Evolutionary conservation across 2,329 filamentous ascomycete genomes (phyloP), one percentile per base, ranked within the genome.

Genomic region (Diatrype stigma): DNA sequence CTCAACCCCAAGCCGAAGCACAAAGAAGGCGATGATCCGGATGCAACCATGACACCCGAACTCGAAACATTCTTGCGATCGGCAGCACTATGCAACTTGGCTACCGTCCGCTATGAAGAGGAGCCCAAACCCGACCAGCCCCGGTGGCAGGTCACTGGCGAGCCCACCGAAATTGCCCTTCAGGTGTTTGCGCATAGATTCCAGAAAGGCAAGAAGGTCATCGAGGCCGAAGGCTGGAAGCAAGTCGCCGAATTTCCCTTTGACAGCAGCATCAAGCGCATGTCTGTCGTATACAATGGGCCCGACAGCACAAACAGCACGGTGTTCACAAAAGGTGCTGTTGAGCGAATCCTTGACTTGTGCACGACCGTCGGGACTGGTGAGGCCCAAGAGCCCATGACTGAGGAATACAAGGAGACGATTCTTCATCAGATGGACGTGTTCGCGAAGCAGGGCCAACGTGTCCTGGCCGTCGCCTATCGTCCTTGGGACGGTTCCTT

Each of bases 141-240:
- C 26, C 73, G 73, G 54, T 89, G 86, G 86, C 78, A 83, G 60
- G 83, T 84, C 1, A 82, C 81, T 12, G 86, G 85, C 12, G 85
- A 89, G 61, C 85, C 86, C 0, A 90, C 87, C 1, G 87, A 91
- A 62, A 86, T 90, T 58, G 87, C 88, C 1, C 78, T 91, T 6
- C 86, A 90, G 58, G 85, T 91, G 7, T 87, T 91, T 59, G 80
- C 87, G 2, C 81, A 84, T 59, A 83, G 87, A 37, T 89, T 90
- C 64, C 72, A 77, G 44, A 72, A 73, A 22, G 79, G 81, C 38
- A 83, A 82, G 66, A 80, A 79, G 61, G 62, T 66, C 1, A 68
- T 83, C 2, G 76, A 79, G 51, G 67, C 61, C 2, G 63, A 71
- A 5, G 78, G 78, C n/a, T 86, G 84, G 82, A 79, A 78, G 57